Evolutionary conservation across 164 flowering plant genomes (phyloP).

Genomic region (Chimonanthus praecox): DNA sequence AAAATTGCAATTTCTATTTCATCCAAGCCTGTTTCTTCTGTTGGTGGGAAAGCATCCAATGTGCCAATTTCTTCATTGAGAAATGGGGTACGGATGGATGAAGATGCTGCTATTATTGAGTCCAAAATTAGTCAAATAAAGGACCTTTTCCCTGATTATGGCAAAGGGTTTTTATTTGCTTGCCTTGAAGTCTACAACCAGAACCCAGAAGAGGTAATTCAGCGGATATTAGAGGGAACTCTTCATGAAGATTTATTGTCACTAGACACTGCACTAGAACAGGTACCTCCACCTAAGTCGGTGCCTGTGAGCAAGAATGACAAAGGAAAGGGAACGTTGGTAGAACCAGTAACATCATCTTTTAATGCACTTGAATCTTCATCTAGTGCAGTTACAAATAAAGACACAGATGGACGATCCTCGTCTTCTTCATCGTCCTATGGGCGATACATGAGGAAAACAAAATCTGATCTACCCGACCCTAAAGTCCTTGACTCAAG

Average conservation of each 20-base stretch:
- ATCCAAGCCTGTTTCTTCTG: neutral
- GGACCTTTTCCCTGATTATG: constrained; percentile 91
- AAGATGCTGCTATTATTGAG: constrained; percentile 64
- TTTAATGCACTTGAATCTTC: constrained; percentile 1
- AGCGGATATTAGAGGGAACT: constrained; percentile 85
- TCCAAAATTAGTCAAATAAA: constrained; percentile 93
- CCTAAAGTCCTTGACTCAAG: constrained; percentile 35
- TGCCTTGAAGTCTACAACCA: constrained; percentile 92
- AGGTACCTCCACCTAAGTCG: constrained; percentile 40
- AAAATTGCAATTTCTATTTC: constrained; percentile 25
- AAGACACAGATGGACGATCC: constrained; percentile 14
- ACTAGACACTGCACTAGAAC: constrained; percentile 58
- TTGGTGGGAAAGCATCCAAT: constrained; percentile 16
- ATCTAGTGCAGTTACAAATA: neutral
- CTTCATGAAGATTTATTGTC: constrained; percentile 73
- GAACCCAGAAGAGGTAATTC: constrained; percentile 88
- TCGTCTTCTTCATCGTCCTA: constrained; percentile 42
- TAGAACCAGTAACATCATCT: constrained; percentile 33
- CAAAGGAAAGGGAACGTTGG: constrained; percentile 76
- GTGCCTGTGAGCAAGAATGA: constrained; percentile 39
- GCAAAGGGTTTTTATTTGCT: constrained; percentile 74
- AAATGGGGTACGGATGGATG: constrained; percentile 41
- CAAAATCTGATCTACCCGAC: constrained; percentile 32
- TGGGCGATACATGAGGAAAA: constrained; percentile 77
- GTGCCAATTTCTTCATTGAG: constrained; percentile 16